phyloP scores from a whole-genome alignment of 257 asterid genomes.

The Nicotiana tomentosiformis region DNA sequence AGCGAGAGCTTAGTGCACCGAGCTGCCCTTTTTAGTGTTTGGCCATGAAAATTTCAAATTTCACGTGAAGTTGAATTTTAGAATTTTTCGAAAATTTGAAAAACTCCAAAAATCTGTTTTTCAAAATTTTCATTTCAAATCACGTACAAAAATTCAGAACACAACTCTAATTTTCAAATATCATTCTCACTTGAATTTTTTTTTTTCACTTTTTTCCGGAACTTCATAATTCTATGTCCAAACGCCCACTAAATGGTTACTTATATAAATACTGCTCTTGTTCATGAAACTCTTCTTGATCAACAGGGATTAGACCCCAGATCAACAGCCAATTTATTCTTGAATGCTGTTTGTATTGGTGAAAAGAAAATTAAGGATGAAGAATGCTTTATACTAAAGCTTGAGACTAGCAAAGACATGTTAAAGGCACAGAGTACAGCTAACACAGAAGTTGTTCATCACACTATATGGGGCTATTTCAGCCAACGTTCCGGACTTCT shows the following conservation, averaged over 20 bases:
- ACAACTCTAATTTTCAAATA: too few species aligned
- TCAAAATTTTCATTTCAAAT: too few species aligned
- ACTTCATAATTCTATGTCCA: too few species aligned
- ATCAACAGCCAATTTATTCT: slow-evolving; percentile 80
- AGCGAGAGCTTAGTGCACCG: too few species aligned
- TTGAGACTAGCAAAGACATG: slow-evolving; percentile 49
- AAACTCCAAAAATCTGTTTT: too few species aligned
- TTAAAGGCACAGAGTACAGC: slow-evolving; percentile 66
- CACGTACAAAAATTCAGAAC: too few species aligned
- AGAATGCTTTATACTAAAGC: slow-evolving; percentile 66
- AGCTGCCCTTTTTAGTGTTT: too few species aligned
- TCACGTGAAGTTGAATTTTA: too few species aligned
- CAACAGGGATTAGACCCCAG: slow-evolving; percentile 84
- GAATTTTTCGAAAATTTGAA: too few species aligned
- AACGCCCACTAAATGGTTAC: neutral
- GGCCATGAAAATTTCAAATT: too few species aligned
- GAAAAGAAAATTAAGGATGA: slow-evolving; percentile 58
- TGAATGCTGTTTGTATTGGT: slow-evolving; percentile 68
- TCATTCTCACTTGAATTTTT: too few species aligned
- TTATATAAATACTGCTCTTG: neutral
- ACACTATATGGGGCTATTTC: slow-evolving; percentile 89
- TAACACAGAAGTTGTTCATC: slow-evolving; percentile 64
- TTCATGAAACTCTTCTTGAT: neutral
- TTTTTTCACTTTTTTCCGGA: too few species aligned
- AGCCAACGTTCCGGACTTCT: slow-evolving; percentile 79